Evolutionary conservation across 768 basidiomycete genomes (phyloP), one percentile per base, ranked within the genome.

Genomic region (Sarcomyxa edulis): DNA sequence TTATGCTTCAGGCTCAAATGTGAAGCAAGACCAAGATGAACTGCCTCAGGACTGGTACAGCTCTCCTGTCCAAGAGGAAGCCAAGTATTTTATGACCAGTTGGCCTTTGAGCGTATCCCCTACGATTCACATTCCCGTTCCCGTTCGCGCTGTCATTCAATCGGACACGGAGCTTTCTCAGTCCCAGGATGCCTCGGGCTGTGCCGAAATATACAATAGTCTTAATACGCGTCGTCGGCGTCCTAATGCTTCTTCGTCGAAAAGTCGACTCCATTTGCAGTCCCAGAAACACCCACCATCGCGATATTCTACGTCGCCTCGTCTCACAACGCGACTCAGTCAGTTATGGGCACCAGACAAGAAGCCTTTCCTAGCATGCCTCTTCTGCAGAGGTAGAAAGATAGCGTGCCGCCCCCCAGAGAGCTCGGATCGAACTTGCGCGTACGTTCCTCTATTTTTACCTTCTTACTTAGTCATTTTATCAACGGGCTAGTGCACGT

Each of bases 331-430:
- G 8, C 48, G 48, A 7, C 40, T 61, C 16, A 59, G 55, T 36
- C 55, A 58, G 10, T 42, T 56, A 20, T 53, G 60, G 51, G 52
- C 59, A 38, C 54, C 58, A 35, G 42, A 63, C 32, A 76, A 74
- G 61, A 81, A 81, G 45, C 80, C 80, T 11, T 68, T 72, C 3
- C 61, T 81, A 1, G 80, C 80, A 1, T 81, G 80, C 45, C 59
- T 78, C 5, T 82, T 82, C 49, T 82, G 80, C 50, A 66, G 80
- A 27, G 78, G 77, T 5, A 65, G 80, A 28, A 82, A 82, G 59
- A 83, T 83, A 35, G 81, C 81, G 7, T 83, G 81, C 43, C 79
- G 81, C 0, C 72, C 78, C 8, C 66, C 71, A 1, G 72, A 69
- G 6, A 75, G 71, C 45, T 61, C 62, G 34, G 74, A 76, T 45